Base-by-base conservation (phyloP, 345 rosid species). In the Aethionema arabicum region DNA sequence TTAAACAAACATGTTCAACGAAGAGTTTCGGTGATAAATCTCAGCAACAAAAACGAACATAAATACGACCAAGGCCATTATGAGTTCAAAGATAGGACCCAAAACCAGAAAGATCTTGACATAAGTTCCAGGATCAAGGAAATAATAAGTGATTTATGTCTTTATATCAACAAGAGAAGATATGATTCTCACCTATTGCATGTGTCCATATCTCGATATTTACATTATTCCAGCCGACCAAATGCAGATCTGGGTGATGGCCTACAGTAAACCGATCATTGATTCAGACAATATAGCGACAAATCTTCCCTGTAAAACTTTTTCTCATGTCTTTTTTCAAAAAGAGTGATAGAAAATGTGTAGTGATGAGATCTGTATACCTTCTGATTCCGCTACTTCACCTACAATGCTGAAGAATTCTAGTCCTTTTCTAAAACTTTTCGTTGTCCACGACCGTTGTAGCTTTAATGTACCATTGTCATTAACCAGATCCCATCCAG, bases 231-330 rank as follows among this genome's bases (percentile, higher is more conserved):
- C 99, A 93, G 66, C 96, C 92, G 8, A 87, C 90, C 56, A 93
- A 95, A 83, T 93, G 99, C 73, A 93, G 84, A 76, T 93, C 95
- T 36, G 97, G 99, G 80, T 85, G 99, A 80, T 93, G 97, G 63
- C 96, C 97, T 90, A 83, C 83, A 79, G 40, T 36, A 56, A 61
- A 32, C 33, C 60, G 3, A 42, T 57, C 30, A 27, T 35, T 52
- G 37, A 47, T 6, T 70, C 13, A 70, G 52, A 52, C 2, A 48
- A 31, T 44, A 13, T 8, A 46, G 10, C 38, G 52, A 59, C 16
- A 37, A 11, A 45, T 38, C 14, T 51, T 30, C 49, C 10, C 12
- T 16, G 52, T 12, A 4, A 21, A 47, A 16, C 6, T 11, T 40
- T 37, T 7, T 10, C 36, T 13, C 32, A 15, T 2, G 27, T 11